Base-by-base conservation (phyloP, 257 asterid genomes). In the Fraxinus anomala region DNA sequence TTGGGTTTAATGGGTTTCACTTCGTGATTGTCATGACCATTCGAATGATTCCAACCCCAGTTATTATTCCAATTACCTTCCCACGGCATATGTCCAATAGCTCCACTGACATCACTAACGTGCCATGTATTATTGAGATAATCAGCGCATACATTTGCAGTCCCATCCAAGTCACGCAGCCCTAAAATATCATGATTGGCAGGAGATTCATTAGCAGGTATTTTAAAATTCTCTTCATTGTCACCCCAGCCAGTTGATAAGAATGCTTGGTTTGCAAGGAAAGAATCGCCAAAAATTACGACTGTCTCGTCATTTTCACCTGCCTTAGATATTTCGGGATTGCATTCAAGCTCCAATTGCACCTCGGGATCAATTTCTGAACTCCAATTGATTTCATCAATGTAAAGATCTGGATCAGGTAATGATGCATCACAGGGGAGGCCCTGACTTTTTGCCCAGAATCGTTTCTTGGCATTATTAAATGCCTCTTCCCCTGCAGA, bases 401-500 rank as follows among this genome's bases (percentile, higher is more conserved):
- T 89, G 74, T 90, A 93, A 13, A 89, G 79, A 71, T 91, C 82
- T 0, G 96, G 97, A 80, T 88, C 88, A 1, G 96, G 98, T 78
- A 79, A 44, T 1, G 89, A 28, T 65, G 74, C 37, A 30, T 85
- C 86, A 72, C 92, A 91, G 40, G 90, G 85, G 69, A 80, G 71
- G 40, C 93, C 92, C 9, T 82, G 87, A 42, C 79, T 80, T 65
- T 89, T 78, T 12, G 97, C 91, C 91, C 91, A 91, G 84, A 85
- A 93, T n/a, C 93, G 87, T 42, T 79, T 87, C 84, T 91, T 93
- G 5, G 97, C 97, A 31, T 82, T 82, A 17, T 44, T 74, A 76
- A 93, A 89, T 6, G 96, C 96, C 73, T 90, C 97, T 82, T 89
- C 87, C 21, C 91, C 96, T 6, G 97, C 98, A 21, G 96, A 93